phyloP scores from a whole-genome alignment of 73 alveolate genomes.

The Paramecium caudatum region DNA sequence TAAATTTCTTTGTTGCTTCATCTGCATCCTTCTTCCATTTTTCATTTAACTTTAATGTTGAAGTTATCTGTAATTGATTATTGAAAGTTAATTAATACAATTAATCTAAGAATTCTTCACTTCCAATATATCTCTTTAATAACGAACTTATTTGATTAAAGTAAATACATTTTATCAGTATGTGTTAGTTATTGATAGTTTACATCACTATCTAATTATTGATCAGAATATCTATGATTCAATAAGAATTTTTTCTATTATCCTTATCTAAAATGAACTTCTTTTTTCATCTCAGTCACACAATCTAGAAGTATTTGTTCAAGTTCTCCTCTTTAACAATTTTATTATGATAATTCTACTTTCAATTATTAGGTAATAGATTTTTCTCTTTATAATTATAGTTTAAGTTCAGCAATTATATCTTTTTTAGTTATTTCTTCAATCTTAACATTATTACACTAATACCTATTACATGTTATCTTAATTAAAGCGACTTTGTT shows the following conservation, averaged over 20 bases:
- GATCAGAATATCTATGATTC: constrained; percentile 33
- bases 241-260: neutral
- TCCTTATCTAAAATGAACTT: constrained; percentile 40
- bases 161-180: constrained; percentile 63
- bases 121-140: constrained; percentile 41
- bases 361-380: neutral
- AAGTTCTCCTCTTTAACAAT: constrained; percentile 67
- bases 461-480: neutral
- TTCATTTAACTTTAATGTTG: constrained; percentile 41
- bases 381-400: constrained; percentile 39
- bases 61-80: neutral
- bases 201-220: constrained; percentile 6
- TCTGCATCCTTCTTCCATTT: constrained; percentile 62
- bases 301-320: constrained; percentile 71
- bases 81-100: constrained; percentile 63
- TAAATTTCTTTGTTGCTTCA: constrained; percentile 49
- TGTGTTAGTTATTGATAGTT: constrained; percentile 44
- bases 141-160: neutral
- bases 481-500: neutral
- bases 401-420: neutral
- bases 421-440: constrained; percentile 49
- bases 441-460: neutral
- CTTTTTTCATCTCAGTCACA: constrained; percentile 66
- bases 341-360: constrained; percentile 42
- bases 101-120: constrained; percentile 72